Evolutionary conservation across 2,329 filamentous ascomycete genomes (phyloP).

Genomic region (Pochonia chlamydosporia): DNA sequence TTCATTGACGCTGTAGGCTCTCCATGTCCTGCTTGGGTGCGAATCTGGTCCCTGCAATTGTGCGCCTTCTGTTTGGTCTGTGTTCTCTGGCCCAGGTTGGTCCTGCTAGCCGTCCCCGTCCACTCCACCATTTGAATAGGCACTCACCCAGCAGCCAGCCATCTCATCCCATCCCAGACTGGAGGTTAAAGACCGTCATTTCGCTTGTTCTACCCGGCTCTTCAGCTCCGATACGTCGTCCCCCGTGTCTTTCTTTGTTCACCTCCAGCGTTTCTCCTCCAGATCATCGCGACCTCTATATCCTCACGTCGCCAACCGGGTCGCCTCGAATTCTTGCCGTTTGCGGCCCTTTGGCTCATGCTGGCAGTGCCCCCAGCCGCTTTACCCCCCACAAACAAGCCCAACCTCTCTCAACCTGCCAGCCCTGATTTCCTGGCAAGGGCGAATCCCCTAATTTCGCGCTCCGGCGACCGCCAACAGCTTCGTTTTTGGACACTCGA

Average conservation of each 20-base stretch:
- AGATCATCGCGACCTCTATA: slow-evolving; percentile 4
- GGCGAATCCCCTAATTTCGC: slow-evolving; percentile 9
- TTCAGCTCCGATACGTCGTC: slow-evolving; percentile 39
- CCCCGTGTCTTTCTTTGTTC: slow-evolving; percentile 13
- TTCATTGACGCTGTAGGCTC: too few species aligned
- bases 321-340: slow-evolving; percentile 5
- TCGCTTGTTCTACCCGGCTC: slow-evolving; percentile 44
- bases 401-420: slow-evolving; percentile 2
- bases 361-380: slow-evolving; percentile 4
- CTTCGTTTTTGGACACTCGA: slow-evolving; percentile 1
- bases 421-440: not conserved
- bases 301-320: slow-evolving; percentile 6
- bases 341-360: slow-evolving; percentile 9
- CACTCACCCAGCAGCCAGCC: slow-evolving; percentile 6
- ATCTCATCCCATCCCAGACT: too few species aligned
- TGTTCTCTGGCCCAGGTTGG: not conserved
- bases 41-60: not conserved
- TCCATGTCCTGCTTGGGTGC: too few species aligned
- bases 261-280: slow-evolving; percentile 10
- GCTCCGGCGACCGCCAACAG: slow-evolving; percentile 4
- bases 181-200: slow-evolving; percentile 40
- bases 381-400: slow-evolving; percentile 4
- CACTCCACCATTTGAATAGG: slow-evolving; percentile 9
- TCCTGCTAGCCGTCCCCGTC: slow-evolving; percentile 21
- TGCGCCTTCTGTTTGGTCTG: not conserved